Evolutionary conservation across 2,329 filamentous ascomycete genomes (phyloP).

Genomic region (Orbilia ellipsospora): DNA sequence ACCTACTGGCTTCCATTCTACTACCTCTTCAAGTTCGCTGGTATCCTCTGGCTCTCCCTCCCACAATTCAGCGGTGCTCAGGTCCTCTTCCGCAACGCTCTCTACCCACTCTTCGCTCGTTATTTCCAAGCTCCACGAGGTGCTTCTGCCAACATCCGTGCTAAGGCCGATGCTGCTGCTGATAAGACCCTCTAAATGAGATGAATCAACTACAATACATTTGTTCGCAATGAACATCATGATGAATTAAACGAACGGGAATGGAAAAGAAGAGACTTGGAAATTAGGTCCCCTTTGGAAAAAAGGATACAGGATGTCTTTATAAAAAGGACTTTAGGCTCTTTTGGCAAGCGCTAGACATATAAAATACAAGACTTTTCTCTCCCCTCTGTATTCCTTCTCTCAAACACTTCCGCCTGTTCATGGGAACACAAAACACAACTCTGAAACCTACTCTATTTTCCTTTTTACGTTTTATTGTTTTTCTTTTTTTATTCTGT

Average conservation of each 20-base stretch:
- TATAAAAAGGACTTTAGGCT: neutral
- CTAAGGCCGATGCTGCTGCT: constrained; percentile 79
- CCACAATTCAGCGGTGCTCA: constrained; percentile 97
- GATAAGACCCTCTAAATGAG: constrained; percentile 59
- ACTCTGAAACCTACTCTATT: neutral
- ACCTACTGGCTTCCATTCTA: constrained; percentile 99
- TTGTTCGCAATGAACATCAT: neutral
- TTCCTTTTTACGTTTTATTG: neutral
- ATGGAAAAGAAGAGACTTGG: neutral
- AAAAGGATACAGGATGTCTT: neutral
- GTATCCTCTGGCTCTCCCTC: constrained; percentile 97
- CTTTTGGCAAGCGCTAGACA: neutral
- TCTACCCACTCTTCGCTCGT: constrained; percentile 89
- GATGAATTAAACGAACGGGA: neutral
- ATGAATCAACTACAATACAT: neutral
- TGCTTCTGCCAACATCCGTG: constrained; percentile 86
- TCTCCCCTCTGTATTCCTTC: neutral
- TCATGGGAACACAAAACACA: too few species aligned
- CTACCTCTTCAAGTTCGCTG: constrained; percentile 99
- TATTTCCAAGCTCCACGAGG: constrained; percentile 81
- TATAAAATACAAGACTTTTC: neutral
- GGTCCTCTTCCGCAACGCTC: constrained; percentile 94
- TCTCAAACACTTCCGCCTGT: neutral
- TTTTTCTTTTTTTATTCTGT: neutral
- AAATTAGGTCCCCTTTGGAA: neutral